These are phyloP conservation scores for Mycena alexandri DNA, from an alignment of 768 basidiomycete species.

Conservation along the genomic window DNA sequence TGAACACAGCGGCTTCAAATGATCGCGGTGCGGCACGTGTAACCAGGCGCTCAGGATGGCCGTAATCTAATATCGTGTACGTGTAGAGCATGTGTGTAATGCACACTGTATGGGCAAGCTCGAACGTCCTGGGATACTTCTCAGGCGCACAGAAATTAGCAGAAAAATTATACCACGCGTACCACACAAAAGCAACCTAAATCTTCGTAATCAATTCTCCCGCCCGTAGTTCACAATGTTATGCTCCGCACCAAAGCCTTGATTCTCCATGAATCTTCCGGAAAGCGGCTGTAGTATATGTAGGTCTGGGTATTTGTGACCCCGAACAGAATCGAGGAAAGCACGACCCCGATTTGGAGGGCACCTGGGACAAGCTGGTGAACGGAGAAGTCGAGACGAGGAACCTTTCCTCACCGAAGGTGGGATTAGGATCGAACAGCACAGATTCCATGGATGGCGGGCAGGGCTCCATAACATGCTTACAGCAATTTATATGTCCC, in stretches of 20 bases:
- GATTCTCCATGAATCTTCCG: neutral
- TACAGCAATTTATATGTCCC: too few species aligned
- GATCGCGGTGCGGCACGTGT: neutral
- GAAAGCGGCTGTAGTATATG: constrained; percentile 2
- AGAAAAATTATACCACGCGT: neutral
- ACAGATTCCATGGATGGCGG: neutral
- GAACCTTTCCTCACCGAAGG: neutral
- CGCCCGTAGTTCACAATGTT: neutral
- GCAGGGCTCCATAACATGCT: too few species aligned
- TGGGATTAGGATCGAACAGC: constrained; percentile 1
- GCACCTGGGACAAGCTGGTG: constrained; percentile 6
- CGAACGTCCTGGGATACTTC: neutral
- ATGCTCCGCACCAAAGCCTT: neutral
- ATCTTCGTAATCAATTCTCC: neutral
- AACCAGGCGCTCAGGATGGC: constrained; percentile 5
- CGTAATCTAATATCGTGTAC: neutral
- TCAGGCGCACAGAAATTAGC: neutral
- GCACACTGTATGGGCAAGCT: constrained; percentile 2
- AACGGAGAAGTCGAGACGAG: neutral
- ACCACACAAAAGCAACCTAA: constrained; percentile 13
- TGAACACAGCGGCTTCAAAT: neutral
- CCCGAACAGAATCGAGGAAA: neutral
- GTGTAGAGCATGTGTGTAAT: neutral
- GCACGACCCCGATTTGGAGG: neutral
- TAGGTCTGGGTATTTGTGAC: constrained; percentile 5